Conservation (phyloP, 2,329 filamentous ascomycete genomes). For the Talaromyces sp. region DNA sequence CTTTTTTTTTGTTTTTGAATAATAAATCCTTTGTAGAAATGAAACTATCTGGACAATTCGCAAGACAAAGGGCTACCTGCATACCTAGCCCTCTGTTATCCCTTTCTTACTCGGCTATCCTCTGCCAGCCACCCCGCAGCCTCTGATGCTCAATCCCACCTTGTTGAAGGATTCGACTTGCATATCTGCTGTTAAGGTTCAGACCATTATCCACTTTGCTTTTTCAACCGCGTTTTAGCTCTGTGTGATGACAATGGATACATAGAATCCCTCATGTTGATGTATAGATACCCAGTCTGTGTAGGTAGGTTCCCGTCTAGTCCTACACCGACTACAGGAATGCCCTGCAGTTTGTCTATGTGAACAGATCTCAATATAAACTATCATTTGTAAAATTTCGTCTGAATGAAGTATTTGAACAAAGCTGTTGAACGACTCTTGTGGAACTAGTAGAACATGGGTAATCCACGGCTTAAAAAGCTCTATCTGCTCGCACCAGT, state of each 20-base stretch:
- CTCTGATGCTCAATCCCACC: slow-evolving; percentile 1
- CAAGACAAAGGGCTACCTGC: slow-evolving; percentile 10
- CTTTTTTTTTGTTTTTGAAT: background rate
- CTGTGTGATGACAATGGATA: too few species aligned
- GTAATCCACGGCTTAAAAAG: background rate
- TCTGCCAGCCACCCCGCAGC: slow-evolving; percentile 6
- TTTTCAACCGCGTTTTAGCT: too few species aligned
- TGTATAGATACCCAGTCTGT: slow-evolving; percentile 1
- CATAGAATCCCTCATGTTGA: background rate
- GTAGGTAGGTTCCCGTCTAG: background rate
- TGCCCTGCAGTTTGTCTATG: background rate
- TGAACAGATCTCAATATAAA: background rate
- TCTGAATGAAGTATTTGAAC: background rate
- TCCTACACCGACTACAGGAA: background rate
- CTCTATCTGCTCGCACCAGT: background rate
- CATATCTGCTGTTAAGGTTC: slow-evolving; percentile 12
- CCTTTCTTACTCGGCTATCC: slow-evolving; percentile 9
- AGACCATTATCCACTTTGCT: slow-evolving; percentile 12
- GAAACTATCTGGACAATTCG: background rate
- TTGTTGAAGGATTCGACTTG: slow-evolving; percentile 4
- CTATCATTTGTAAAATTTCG: background rate
- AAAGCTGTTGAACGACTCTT: background rate
- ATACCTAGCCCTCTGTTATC: slow-evolving; percentile 8
- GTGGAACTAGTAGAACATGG: background rate
- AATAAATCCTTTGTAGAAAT: background rate